Percentiles rank a stretch among this genome's conserved stretches.
Evolutionary conservation across 2,329 filamentous ascomycete genomes (phyloP).

Genomic region (Cyclaneusma minus): DNA sequence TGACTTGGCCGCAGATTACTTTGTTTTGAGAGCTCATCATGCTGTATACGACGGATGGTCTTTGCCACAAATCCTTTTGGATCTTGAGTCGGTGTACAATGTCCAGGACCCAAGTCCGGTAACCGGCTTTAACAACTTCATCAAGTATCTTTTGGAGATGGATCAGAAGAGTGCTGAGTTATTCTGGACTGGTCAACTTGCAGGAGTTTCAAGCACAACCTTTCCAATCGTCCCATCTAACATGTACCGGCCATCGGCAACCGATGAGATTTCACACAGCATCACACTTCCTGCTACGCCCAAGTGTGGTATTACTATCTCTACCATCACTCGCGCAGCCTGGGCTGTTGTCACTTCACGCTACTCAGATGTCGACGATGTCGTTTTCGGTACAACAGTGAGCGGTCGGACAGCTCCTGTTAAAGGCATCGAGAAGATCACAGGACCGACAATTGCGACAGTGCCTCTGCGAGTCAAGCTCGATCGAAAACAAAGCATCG

Average conservation of each 20-base stretch:
- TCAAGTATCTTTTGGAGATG: slow-evolving; percentile 27
- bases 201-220: slow-evolving; percentile 30
- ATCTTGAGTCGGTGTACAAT: slow-evolving; percentile 17
- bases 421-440: slow-evolving; percentile 24
- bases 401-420: slow-evolving; percentile 25
- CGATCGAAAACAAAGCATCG: slow-evolving; percentile 16
- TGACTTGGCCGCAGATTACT: no score
- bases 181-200: slow-evolving; percentile 14
- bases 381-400: slow-evolving; percentile 27
- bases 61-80: slow-evolving; percentile 19
- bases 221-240: slow-evolving; percentile 32
- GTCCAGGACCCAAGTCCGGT: slow-evolving; percentile 6
- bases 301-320: slow-evolving; percentile 7
- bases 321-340: slow-evolving; percentile 15
- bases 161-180: slow-evolving; percentile 16
- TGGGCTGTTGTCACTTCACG: slow-evolving; percentile 25
- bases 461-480: slow-evolving; percentile 24
- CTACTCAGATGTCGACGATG: slow-evolving; percentile 23
- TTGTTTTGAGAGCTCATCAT: slow-evolving; percentile 36
- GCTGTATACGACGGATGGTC: slow-evolving; percentile 51
- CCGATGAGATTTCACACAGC: slow-evolving; percentile 27
- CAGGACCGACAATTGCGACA: slow-evolving; percentile 27
- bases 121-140: slow-evolving; percentile 20
- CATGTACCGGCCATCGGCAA: slow-evolving; percentile 27
- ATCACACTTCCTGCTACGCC: slow-evolving; percentile 8